Evolutionary conservation across 2,329 filamentous ascomycete genomes (phyloP).

Genomic region (Elsinoe arachidis): DNA sequence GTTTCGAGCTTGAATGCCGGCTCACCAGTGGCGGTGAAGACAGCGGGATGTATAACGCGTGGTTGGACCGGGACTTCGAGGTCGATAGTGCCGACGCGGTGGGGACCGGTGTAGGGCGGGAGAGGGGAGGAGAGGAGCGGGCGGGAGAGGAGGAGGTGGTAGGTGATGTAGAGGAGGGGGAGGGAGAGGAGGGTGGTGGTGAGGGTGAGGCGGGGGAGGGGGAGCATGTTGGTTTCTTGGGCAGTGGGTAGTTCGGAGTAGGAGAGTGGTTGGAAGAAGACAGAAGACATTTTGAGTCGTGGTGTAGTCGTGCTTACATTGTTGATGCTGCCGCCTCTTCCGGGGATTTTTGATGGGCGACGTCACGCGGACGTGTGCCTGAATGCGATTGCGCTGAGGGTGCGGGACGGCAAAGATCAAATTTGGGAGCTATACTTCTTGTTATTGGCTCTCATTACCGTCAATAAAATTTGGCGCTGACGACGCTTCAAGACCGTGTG

Average conservation of each 20-base stretch:
- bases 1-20: slow-evolving; percentile 38
- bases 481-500: no score
- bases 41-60: slow-evolving; percentile 29
- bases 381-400: not conserved
- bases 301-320: not conserved
- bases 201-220: slow-evolving; percentile 19
- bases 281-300: not conserved
- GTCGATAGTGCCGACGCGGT: slow-evolving; percentile 38
- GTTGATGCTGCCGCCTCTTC: not conserved
- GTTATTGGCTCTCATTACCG: no score
- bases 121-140: slow-evolving; percentile 35
- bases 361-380: not conserved
- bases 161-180: slow-evolving; percentile 24
- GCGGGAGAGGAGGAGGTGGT: slow-evolving; percentile 32
- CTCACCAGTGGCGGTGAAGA: slow-evolving; percentile 31
- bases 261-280: not conserved
- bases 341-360: not conserved
- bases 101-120: slow-evolving; percentile 34
- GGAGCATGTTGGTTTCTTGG: not conserved
- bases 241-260: not conserved
- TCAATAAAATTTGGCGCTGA: no score
- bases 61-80: slow-evolving; percentile 33
- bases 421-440: no score
- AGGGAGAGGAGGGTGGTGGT: slow-evolving; percentile 17
- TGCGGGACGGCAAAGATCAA: no score